Base-by-base conservation (phyloP, 2,329 filamentous ascomycete species). In the Colletotrichum shisoi region DNA sequence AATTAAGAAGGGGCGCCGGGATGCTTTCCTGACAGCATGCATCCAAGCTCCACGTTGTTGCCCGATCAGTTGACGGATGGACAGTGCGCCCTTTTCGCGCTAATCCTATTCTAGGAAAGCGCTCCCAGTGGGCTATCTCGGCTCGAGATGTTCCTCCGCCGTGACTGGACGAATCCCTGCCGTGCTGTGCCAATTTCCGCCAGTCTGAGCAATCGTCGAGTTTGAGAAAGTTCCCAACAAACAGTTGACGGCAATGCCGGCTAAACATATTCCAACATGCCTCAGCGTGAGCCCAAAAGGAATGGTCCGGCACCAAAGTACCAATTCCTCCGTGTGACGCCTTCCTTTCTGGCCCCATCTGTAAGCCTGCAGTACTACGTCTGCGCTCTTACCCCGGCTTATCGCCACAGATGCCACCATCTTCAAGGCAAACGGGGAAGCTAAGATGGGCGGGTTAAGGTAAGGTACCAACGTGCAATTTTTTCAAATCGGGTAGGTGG, bases 171-270 rank as follows among this genome's bases (percentile, higher is more conserved):
- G 21, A 56, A 45, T 45, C 15, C 24, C 15, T n/a, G 48, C 5
- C 21, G 34, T 21, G 37, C 65, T 56, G 24, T 53, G 9, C 31
- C 4, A 49, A 65, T 68, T 56, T 68, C 65, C 48, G 24, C 56
- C 19, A 2, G 45, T 21, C 24, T 44, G 8, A 31, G 51, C 21
- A 9, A 42, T 19, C 21, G 5, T 39, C 21, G n/a, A 57, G 8
- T 37, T 34, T 54, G 19, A 31, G 34, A 40, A 64, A 45, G 54
- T 56, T 31, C 34, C 49, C 27, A 44, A 51, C 44, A 27, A 13
- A 21, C 45, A 37, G 13, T 37, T 19, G 13, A 42, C 40, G 24
- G 60, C 40, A 57, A 53, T 59, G 21, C 53, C 54, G 54, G 42
- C 34, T 54, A 64, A 49, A 48, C 12, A 19, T 11, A 34, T 24